Conservation (phyloP, 140 eudicot genomes). For the Bidens hawaiensis region DNA sequence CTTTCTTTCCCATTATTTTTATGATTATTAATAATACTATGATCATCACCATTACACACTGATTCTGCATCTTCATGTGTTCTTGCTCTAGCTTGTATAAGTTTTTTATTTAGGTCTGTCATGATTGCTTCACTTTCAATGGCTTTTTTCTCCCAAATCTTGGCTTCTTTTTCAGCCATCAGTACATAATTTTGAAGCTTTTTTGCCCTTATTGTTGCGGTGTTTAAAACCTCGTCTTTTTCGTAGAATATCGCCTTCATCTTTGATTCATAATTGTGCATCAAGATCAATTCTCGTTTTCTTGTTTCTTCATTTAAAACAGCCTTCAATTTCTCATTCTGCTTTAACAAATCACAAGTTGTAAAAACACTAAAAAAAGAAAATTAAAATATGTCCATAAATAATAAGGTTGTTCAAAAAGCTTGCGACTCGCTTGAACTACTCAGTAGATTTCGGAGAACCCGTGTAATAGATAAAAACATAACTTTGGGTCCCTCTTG, state of each 20-base stretch:
- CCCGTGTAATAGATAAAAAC: too few species aligned
- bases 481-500: too few species aligned
- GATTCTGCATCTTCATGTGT: constrained; percentile 46
- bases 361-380: too few species aligned
- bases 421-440: too few species aligned
- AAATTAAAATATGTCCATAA: too few species aligned
- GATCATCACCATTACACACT: constrained; percentile 30
- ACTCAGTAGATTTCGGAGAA: too few species aligned
- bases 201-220: constrained; percentile 27
- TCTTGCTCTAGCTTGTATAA: constrained; percentile 26
- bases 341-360: constrained; percentile 1
- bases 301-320: constrained; percentile 42
- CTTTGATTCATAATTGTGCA: constrained; percentile 35
- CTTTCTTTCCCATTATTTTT: neutral
- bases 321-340: constrained; percentile 53
- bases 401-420: too few species aligned
- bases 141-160: constrained; percentile 49
- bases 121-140: constrained; percentile 44
- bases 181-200: constrained; percentile 40
- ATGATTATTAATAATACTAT: too few species aligned
- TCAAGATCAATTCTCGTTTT: constrained; percentile 22
- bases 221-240: constrained; percentile 41
- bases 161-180: constrained; percentile 39
- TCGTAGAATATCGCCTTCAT: constrained; percentile 30
- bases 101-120: constrained; percentile 36